Evolutionary conservation across 1,139 yeast genomes (phyloP).

Genomic region (Meyerozyma athensensis): DNA sequence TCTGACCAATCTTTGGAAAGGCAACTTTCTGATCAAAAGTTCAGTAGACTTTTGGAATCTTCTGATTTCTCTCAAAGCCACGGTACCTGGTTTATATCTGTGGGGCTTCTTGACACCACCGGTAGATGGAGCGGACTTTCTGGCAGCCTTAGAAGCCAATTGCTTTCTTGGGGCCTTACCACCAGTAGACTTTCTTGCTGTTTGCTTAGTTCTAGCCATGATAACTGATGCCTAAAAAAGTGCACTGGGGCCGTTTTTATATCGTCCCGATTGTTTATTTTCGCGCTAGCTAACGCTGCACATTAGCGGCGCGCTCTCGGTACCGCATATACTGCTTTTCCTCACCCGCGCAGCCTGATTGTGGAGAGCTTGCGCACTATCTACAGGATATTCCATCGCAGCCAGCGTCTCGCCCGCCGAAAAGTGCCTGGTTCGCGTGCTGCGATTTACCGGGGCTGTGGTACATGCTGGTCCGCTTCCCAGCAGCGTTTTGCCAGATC

Average conservation of each 20-base stretch:
- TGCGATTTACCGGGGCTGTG: slow-evolving; percentile 5
- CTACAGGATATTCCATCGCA: neutral
- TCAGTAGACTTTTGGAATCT: slow-evolving; percentile 98
- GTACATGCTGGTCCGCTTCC: too few relatives aligned
- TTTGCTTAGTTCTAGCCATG: slow-evolving; percentile 99
- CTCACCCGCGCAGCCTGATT: neutral
- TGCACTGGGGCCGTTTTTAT: slow-evolving; percentile 5
- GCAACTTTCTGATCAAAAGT: slow-evolving; percentile 93
- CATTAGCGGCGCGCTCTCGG: neutral
- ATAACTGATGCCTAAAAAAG: slow-evolving; percentile 15
- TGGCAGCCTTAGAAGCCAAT: slow-evolving; percentile 97
- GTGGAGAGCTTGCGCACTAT: neutral
- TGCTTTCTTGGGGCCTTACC: slow-evolving; percentile 99
- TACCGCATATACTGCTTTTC: neutral
- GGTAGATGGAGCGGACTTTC: slow-evolving; percentile 96
- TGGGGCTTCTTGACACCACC: slow-evolving; percentile 99
- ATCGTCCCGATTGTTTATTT: neutral
- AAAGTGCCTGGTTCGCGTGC: slow-evolving; percentile 7
- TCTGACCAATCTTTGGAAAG: slow-evolving; percentile 98
- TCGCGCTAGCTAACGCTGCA: neutral
- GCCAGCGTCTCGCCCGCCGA: neutral
- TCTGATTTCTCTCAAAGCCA: slow-evolving; percentile 98
- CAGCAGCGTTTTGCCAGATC: slow-evolving; percentile 3
- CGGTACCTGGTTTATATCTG: slow-evolving; percentile 99
- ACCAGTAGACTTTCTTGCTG: slow-evolving; percentile 98